phyloP scores from a whole-genome alignment of 495 filamentous ascomycete species.

The Xylaria palmicola region DNA sequence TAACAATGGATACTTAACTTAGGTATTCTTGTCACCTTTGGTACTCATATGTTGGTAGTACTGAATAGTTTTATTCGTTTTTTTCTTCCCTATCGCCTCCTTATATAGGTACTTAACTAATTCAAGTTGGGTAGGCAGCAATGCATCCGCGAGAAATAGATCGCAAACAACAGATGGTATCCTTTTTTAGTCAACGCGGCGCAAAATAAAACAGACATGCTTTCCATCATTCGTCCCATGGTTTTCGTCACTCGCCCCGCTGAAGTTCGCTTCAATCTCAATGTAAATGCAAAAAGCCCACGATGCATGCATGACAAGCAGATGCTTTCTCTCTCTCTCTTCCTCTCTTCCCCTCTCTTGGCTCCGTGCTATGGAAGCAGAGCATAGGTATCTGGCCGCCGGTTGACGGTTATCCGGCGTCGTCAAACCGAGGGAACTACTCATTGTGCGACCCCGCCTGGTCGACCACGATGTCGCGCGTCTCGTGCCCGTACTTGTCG shows the following conservation, averaged over 20 bases:
- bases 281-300: neutral
- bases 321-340: neutral
- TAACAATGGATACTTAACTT: too few relatives aligned
- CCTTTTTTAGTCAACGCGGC: neutral
- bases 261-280: too few relatives aligned
- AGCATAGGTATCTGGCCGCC: neutral
- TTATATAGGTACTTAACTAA: too few relatives aligned
- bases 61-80: too few relatives aligned
- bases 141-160: neutral
- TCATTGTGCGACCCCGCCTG: slow-evolving; percentile 50
- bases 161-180: slow-evolving; percentile 11
- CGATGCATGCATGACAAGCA: neutral
- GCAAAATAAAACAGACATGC: neutral
- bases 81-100: too few relatives aligned
- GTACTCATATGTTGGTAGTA: too few relatives aligned
- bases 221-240: slow-evolving; percentile 1
- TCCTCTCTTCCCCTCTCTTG: too few relatives aligned
- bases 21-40: too few relatives aligned
- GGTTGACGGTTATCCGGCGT: too few relatives aligned
- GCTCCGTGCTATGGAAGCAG: too few relatives aligned
- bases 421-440: slow-evolving; percentile 19
- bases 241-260: slow-evolving; percentile 26
- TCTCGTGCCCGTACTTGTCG: slow-evolving; percentile 55
- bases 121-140: too few relatives aligned
- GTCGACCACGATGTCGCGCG: slow-evolving; percentile 35